phyloP scores from a whole-genome alignment of 1,139 yeast species.

The Kodamaea fungicola region DNA sequence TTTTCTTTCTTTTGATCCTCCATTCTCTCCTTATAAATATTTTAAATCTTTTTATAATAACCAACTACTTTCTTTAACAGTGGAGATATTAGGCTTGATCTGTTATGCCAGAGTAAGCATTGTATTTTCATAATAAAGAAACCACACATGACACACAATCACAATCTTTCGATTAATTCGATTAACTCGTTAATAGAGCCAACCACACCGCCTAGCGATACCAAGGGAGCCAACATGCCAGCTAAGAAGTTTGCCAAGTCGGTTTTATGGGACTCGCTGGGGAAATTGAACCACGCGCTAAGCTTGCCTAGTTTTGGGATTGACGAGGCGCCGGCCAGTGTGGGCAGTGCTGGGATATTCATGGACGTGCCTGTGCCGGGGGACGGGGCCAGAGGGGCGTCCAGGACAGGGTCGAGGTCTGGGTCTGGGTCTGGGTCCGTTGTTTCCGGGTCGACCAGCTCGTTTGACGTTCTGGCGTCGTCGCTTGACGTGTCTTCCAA shows the following conservation, averaged over 20 bases:
- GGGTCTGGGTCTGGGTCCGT: too few relatives aligned
- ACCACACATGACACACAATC: slow-evolving; percentile 24
- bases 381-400: neutral
- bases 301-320: slow-evolving; percentile 28
- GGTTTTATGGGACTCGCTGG: slow-evolving; percentile 27
- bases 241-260: slow-evolving; percentile 15
- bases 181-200: slow-evolving; percentile 37
- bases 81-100: neutral
- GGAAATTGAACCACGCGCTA: slow-evolving; percentile 25
- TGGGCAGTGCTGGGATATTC: slow-evolving; percentile 1
- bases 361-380: slow-evolving; percentile 4
- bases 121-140: too few relatives aligned
- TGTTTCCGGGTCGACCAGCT: neutral
- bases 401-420: too few relatives aligned
- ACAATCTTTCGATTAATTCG: slow-evolving; percentile 36
- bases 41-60: neutral
- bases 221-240: neutral
- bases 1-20: slow-evolving; percentile 2
- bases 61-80: slow-evolving; percentile 2
- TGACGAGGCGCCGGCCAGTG: slow-evolving; percentile 10
- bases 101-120: neutral
- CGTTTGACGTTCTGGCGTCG: neutral
- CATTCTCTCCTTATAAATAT: slow-evolving; percentile 4
- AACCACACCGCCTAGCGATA: slow-evolving; percentile 33
- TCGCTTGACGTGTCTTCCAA: neutral